Evolutionary conservation across 148 eudicot species (phyloP).

Genomic region (Nyssa sinensis): DNA sequence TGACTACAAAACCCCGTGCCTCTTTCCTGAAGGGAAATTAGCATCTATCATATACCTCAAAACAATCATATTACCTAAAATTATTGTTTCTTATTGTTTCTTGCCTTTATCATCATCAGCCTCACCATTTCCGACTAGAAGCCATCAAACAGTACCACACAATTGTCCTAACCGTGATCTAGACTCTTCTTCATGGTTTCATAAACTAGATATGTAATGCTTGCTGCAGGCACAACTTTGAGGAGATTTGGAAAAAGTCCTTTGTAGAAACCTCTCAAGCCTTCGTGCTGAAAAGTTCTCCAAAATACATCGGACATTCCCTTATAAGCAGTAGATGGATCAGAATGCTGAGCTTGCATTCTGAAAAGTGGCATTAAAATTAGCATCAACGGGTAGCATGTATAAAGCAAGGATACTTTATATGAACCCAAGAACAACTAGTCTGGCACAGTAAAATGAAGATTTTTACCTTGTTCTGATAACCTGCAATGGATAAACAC

Average conservation of each 20-base stretch:
- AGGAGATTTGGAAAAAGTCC: constrained; percentile 93
- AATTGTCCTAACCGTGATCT: constrained; percentile 42
- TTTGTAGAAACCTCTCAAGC: constrained; percentile 82
- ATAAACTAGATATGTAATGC: constrained; percentile 86
- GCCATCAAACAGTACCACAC: constrained; percentile 5
- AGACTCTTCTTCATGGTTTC: constrained; percentile 91
- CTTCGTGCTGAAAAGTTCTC: constrained; percentile 65
- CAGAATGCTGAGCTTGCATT: constrained; percentile 79
- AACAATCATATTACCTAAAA: constrained; percentile 24
- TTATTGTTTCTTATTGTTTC: constrained; percentile 19
- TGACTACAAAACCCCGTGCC: constrained; percentile 12
- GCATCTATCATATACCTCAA: constrained; percentile 13
- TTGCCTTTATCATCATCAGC: constrained; percentile 24
- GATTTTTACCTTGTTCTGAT: constrained; percentile 83
- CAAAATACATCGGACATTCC: constrained; percentile 79
- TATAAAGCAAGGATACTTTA: neutral
- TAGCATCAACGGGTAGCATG: neutral
- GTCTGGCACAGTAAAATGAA: neutral
- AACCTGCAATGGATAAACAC: constrained; percentile 95
- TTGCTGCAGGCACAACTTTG: constrained; percentile 92
- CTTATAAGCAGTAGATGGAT: constrained; percentile 27
- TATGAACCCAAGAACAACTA: neutral
- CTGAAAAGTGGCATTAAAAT: constrained; percentile 38
- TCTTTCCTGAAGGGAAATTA: constrained; percentile 12
- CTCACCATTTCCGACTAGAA: constrained; percentile 12